Base-by-base conservation (phyloP, 2,329 filamentous ascomycete genomes). In the Exophiala dermatitidis region DNA sequence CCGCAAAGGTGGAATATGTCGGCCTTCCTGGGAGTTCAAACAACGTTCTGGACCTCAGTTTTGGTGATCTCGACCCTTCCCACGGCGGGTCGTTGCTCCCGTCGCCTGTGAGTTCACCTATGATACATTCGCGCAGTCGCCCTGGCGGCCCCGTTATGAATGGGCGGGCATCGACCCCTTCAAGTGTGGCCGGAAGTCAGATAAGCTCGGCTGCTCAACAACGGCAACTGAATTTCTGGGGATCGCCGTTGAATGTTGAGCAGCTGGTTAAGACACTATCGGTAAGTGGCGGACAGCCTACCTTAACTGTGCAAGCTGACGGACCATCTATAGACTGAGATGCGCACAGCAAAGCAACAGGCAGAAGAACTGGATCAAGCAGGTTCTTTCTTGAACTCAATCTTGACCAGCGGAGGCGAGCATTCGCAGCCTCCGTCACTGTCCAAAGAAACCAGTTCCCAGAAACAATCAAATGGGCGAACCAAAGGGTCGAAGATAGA, bases 1-100 rank as follows among this genome's bases (percentile, higher is more conserved):
- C 91, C 19, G 90, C 93, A 52, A 94, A 94, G 68, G 90, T 98
- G 52, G 93, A 98, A 69, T 89, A 96, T 72, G 90, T 93, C 37
- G 93, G 93, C 4, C 85, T 91, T 60, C 81, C 90, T 59, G 84
- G 80, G 42, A 80, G 84, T 7, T 80, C 83, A 5, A 87, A 80
- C 63, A 94, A 87, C 65, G 80, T 90, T 44, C 71, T 94, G 62
- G 90, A 95, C 66, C 58, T 63, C 34, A 95, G 86, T 65, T 95
- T 95, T 72, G 89, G 89, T 44, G 91, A 97, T 64, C 76, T 97
- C 31, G 90, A 96, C 66, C 87, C 88, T 9, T 76, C 76, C 3
- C 81, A 86, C 28, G 86, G 88, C 58, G 82, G 82, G 55, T 80
- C 80, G 32, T 80, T 90, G 70, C 80, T 91, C 71, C 81, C 86